Conservation (phyloP, 257 asterid species). For the Paraleonurus japonicus region DNA sequence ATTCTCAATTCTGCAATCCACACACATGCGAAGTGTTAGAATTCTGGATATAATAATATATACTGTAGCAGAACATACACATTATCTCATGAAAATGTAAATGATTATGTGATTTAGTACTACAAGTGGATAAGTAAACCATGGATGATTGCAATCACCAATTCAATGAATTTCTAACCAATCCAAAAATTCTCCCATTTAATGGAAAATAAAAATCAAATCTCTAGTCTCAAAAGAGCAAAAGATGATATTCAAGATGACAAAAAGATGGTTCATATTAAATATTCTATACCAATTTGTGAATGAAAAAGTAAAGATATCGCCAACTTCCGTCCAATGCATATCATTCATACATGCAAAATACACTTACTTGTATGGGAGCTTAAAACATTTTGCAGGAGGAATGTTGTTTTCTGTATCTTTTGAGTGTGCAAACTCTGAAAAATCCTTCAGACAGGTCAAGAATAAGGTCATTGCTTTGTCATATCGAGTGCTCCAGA, state of each 20-base stretch:
- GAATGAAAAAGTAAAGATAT: neutral
- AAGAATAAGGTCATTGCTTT: slow-evolving; percentile 95
- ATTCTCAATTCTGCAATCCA: slow-evolving; percentile 76
- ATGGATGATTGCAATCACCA: neutral
- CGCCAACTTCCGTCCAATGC: neutral
- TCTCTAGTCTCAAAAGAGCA: neutral
- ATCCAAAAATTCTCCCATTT: neutral
- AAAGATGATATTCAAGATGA: neutral
- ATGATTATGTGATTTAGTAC: neutral
- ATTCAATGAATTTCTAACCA: neutral
- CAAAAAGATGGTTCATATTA: neutral
- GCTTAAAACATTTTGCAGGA: slow-evolving; percentile 82
- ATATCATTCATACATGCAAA: neutral
- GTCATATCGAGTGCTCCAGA: slow-evolving; percentile 99
- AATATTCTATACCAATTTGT: neutral
- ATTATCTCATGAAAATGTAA: neutral
- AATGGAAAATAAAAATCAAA: neutral
- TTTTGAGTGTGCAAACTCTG: slow-evolving; percentile 87
- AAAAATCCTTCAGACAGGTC: slow-evolving; percentile 92
- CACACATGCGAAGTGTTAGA: neutral
- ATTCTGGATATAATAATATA: neutral
- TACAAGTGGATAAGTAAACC: neutral
- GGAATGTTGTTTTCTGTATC: slow-evolving; percentile 90
- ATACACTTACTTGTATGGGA: slow-evolving; percentile 86
- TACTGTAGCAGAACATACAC: neutral